Evolutionary conservation across 306 rosid genomes (phyloP).

Genomic region (Begonia fuchsioides): DNA sequence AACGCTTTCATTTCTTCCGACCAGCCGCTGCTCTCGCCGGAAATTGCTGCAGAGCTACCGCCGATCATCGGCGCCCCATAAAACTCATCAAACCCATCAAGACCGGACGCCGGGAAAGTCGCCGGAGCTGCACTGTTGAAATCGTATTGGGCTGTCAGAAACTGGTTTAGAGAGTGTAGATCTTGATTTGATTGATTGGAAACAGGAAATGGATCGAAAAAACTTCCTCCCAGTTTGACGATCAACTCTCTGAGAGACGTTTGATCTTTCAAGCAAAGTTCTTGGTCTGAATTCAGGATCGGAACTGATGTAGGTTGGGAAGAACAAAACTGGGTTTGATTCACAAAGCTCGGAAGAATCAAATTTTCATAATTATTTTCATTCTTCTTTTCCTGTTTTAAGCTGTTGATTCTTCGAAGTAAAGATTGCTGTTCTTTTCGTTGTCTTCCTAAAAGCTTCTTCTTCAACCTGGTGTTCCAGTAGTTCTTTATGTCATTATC

Average conservation of each 20-base stretch:
- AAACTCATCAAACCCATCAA: slow-evolving; percentile 20
- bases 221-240: slow-evolving; percentile 31
- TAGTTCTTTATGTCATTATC: slow-evolving; percentile 94
- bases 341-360: slow-evolving; percentile 6
- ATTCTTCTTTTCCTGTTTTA: slow-evolving; percentile 37
- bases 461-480: slow-evolving; percentile 94
- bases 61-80: slow-evolving; percentile 31
- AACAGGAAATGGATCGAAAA: slow-evolving; percentile 16
- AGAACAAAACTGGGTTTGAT: slow-evolving; percentile 30
- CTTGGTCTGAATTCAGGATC: slow-evolving; percentile 16
- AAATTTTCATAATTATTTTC: slow-evolving; percentile 14
- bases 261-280: slow-evolving; percentile 11
- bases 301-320: slow-evolving; percentile 20
- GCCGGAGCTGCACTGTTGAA: not conserved
- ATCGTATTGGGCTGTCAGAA: too few species aligned
- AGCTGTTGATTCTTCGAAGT: slow-evolving; percentile 21
- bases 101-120: slow-evolving; percentile 26
- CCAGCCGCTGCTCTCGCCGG: slow-evolving; percentile 40
- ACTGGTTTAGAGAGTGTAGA: not conserved
- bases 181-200: slow-evolving; percentile 4
- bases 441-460: slow-evolving; percentile 75
- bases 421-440: slow-evolving; percentile 44
- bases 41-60: slow-evolving; percentile 19
- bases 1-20: slow-evolving; percentile 44
- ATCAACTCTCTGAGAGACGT: slow-evolving; percentile 26